Base-by-base conservation (phyloP, 495 filamentous ascomycete genomes). In the Podospora pseudopauciseta region DNA sequence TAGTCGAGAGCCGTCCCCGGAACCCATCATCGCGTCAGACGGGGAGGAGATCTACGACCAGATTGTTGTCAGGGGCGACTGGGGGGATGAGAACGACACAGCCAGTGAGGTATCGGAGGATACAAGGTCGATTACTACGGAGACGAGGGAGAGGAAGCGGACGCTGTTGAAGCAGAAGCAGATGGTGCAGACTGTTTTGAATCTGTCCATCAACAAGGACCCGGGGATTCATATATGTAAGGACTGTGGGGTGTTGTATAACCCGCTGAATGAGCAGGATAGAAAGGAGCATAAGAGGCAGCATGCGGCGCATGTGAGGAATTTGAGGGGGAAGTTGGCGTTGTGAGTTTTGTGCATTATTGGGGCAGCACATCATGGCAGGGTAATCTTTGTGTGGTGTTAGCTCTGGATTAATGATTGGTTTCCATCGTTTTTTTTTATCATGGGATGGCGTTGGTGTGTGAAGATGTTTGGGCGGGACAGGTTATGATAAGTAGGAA, bases 231-330 rank as follows among this genome's bases (percentile, higher is more conserved):
- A 75, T 0, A 74, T 83, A 55, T 84, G 82, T 64, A 80, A 77
- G 49, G 76, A 79, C 28, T 84, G 82, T 68, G 74, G 78, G 9
- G 78, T 83, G 58, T 64, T 84, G 19, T 84, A 83, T 67, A 84
- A 84, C 54, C 80, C 79, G 2, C 71, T 82, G 54, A 80, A 84
- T 64, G 75, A 80, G 49, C 76, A 81, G 57, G 82, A 84, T 64
- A 75, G 79, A 30, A 79, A 77, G 62, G 78, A 74, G 53, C 82
- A 84, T 68, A 77, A 75, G 44, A 76, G 71, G 59, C 74, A 74
- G 20, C 82, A 84, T 67, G 71, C 74, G 16, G 76, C 75, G 23
- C 55, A 65, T 39, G 60, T 69, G 18, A 66, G 73, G 64, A 58
- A 19, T 20, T 18, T 58, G 39, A 49, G 39, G 39, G 39, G 1